These are phyloP conservation scores for Casuarina equisetifolia DNA, from an alignment of 306 rosid genomes.

Conservation along the genomic window DNA sequence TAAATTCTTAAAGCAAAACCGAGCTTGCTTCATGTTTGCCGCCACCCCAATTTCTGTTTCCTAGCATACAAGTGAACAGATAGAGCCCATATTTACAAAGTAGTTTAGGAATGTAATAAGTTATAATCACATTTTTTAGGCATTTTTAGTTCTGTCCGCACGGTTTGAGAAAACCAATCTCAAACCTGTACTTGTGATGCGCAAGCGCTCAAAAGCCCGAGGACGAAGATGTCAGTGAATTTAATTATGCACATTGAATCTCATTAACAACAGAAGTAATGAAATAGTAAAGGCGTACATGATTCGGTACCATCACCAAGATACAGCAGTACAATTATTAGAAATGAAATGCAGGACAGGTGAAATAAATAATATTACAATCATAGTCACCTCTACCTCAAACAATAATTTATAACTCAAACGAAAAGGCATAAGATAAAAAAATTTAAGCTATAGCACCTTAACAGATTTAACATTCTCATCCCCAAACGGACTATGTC, in stretches of 20 bases:
- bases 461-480: neutral
- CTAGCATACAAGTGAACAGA: too few species aligned
- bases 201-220: too few species aligned
- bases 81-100: too few species aligned
- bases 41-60: too few species aligned
- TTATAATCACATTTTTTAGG: too few species aligned
- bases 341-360: neutral
- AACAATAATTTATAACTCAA: neutral
- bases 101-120: too few species aligned
- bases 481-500: slow-evolving; percentile 10
- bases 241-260: neutral
- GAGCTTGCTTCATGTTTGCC: too few species aligned
- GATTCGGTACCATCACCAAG: neutral
- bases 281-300: neutral
- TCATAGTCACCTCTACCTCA: neutral
- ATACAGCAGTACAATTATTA: neutral
- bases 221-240: neutral
- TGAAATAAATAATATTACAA: neutral
- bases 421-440: slow-evolving; percentile 11
- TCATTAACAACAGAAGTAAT: neutral
- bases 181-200: too few species aligned
- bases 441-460: slow-evolving; percentile 20
- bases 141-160: too few species aligned
- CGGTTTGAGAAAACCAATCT: too few species aligned
- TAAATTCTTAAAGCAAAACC: too few species aligned